Percentiles rank a stretch among this genome's conserved stretches.
Evolutionary conservation across 2,329 filamentous ascomycete species (phyloP).

Genomic region (Claviceps monticola): DNA sequence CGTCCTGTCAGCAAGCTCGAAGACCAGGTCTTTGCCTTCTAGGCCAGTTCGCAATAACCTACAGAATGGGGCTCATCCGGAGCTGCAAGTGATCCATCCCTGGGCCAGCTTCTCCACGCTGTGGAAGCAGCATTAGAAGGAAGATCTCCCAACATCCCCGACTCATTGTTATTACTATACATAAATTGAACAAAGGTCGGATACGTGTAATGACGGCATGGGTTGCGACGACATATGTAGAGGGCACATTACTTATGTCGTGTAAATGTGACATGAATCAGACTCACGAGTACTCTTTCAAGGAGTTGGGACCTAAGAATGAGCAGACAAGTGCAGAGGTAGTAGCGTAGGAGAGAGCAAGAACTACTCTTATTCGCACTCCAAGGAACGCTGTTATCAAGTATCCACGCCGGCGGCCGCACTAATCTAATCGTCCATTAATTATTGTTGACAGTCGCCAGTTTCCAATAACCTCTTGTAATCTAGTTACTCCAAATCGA

Average conservation of each 20-base stretch:
- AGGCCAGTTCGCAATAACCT: conserved; percentile 8
- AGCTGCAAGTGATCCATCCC: neutral
- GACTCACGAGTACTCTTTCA: neutral
- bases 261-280: neutral
- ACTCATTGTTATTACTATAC: neutral
- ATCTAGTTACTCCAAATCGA: neutral
- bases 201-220: neutral
- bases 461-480: too few species aligned
- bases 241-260: neutral
- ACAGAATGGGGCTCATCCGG: neutral
- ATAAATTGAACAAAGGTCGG: neutral
- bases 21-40: conserved; percentile 95
- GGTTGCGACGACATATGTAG: neutral
- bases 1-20: conserved; percentile 92
- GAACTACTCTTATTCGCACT: neutral
- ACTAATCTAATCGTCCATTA: too few species aligned
- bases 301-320: neutral
- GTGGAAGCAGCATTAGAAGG: neutral
- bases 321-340: neutral
- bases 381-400: neutral
- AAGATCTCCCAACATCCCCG: neutral
- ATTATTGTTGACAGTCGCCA: too few species aligned
- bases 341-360: neutral
- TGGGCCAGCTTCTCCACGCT: neutral
- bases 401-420: neutral